Evolutionary conservation across 1,284 basidiomycete species (phyloP).

Genomic region (Cronartium ribicola): DNA sequence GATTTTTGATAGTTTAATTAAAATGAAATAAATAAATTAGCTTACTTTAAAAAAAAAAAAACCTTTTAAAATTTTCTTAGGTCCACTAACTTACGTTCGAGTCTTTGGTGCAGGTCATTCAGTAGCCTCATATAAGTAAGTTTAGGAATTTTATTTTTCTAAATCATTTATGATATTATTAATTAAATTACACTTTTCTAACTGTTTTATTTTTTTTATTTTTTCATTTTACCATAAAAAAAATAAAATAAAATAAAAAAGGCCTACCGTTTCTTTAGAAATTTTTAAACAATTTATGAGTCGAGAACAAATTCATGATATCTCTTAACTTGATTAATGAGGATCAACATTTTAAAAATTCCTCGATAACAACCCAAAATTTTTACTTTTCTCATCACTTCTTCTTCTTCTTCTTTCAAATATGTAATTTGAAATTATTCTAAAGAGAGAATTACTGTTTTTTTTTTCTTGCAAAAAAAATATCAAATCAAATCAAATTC

Average conservation of each 20-base stretch:
- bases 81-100: slow-evolving; percentile 34
- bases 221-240: background rate
- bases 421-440: no score
- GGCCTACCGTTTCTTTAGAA: slow-evolving; percentile 24
- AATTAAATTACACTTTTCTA: background rate
- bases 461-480: no score
- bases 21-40: no score
- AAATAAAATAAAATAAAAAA: background rate
- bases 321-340: background rate
- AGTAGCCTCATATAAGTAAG: slow-evolving; percentile 39
- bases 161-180: no score
- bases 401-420: no score
- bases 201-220: background rate
- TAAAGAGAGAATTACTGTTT: no score
- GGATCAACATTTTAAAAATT: no score
- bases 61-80: background rate
- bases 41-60: background rate
- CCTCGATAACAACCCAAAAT: no score
- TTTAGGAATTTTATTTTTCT: background rate
- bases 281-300: slow-evolving; percentile 27
- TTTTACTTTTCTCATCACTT: no score
- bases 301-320: slow-evolving; percentile 16
- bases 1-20: background rate
- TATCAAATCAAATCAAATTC: no score
- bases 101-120: slow-evolving; percentile 31